phyloP scores from a whole-genome alignment of 1,284 basidiomycete genomes.

The Puccinia hordei region DNA sequence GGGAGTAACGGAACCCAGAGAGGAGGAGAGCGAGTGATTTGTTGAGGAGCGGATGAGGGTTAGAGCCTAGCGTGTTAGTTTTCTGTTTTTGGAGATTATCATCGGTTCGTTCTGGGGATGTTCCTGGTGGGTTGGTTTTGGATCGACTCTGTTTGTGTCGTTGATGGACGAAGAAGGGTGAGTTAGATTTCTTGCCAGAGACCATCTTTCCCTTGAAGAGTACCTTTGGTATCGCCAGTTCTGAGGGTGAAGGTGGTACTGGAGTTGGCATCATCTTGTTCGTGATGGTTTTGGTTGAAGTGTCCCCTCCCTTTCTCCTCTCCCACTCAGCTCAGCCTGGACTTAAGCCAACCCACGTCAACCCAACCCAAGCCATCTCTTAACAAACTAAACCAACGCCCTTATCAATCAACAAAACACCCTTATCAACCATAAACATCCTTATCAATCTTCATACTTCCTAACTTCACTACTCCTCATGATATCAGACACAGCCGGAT shows the following conservation, averaged over 20 bases:
- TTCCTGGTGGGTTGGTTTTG: too few relatives aligned
- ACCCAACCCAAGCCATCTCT: too few relatives aligned
- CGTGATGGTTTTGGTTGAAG: too few relatives aligned
- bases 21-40: neutral
- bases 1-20: neutral
- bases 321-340: too few relatives aligned
- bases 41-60: neutral
- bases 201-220: constrained; percentile 63
- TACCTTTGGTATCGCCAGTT: constrained; percentile 11
- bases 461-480: too few relatives aligned
- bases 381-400: too few relatives aligned
- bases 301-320: too few relatives aligned
- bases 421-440: too few relatives aligned
- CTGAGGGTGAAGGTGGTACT: constrained; percentile 24
- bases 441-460: too few relatives aligned
- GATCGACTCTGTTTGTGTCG: constrained; percentile 14
- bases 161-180: constrained; percentile 72
- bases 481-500: too few relatives aligned
- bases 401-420: too few relatives aligned
- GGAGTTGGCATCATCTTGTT: constrained; percentile 34
- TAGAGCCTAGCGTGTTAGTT: neutral
- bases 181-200: constrained; percentile 73
- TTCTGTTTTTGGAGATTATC: neutral
- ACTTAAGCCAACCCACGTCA: too few relatives aligned
- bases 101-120: neutral